phyloP scores from a whole-genome alignment of 2,329 filamentous ascomycete genomes.

The Microascus cirrosus region DNA sequence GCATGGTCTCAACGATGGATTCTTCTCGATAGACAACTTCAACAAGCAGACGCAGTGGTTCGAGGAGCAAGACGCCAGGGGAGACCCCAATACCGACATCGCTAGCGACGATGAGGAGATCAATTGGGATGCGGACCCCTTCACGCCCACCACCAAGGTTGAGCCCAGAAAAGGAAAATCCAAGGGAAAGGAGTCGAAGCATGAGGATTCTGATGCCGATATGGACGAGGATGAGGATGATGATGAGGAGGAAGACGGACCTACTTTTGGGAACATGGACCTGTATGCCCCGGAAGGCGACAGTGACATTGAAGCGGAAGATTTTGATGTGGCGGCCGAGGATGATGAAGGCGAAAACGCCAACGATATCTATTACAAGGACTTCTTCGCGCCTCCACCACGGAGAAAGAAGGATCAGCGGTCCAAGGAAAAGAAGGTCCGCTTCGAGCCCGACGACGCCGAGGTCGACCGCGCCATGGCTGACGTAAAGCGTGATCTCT shows the following conservation, averaged over 20 bases:
- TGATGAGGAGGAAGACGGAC: conserved; percentile 63
- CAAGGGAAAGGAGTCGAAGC: conserved; percentile 16
- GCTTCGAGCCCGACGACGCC: conserved; percentile 40
- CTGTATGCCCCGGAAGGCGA: conserved; percentile 62
- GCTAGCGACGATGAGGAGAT: conserved; percentile 78
- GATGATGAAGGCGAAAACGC: conserved; percentile 53
- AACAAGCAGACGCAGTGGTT: conserved; percentile 87
- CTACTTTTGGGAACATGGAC: conserved; percentile 73
- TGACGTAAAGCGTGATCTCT: conserved; percentile 79
- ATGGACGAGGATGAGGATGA: conserved; percentile 34
- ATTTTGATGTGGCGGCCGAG: conserved; percentile 42
- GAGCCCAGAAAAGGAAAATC: conserved; percentile 17
- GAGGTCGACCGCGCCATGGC: conserved; percentile 77
- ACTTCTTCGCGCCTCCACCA: conserved; percentile 84
- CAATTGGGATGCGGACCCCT: conserved; percentile 76
- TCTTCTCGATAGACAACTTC: conserved; percentile 96
- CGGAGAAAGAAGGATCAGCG: conserved; percentile 49
- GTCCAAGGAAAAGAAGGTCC: conserved; percentile 28
- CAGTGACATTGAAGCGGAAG: conserved; percentile 48
- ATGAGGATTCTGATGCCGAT: conserved; percentile 8
- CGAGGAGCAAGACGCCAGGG: conserved; percentile 72
- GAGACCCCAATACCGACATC: conserved; percentile 61
- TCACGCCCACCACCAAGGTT: conserved; percentile 26
- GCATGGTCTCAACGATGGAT: conserved; percentile 87
- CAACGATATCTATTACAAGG: conserved; percentile 80